phyloP scores from a whole-genome alignment of 768 basidiomycete genomes.

The Chalciporus pseudorubinellus region DNA sequence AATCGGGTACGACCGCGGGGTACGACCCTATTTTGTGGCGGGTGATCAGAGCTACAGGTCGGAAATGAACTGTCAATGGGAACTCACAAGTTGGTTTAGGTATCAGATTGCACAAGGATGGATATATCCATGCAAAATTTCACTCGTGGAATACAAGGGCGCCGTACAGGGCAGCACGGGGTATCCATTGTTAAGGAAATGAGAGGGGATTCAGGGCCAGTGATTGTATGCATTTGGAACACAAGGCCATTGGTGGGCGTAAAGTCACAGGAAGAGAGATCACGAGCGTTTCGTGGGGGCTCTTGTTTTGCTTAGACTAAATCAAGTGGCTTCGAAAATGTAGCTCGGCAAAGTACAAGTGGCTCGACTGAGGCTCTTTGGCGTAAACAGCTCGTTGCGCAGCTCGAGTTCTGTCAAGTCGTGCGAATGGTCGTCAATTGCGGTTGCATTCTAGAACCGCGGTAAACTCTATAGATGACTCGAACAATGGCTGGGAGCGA shows the following conservation, averaged over 20 bases:
- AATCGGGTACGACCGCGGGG: slow-evolving; percentile 4
- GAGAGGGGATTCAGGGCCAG: neutral
- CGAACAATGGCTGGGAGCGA: neutral
- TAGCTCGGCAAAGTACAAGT: neutral
- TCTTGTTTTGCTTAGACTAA: no score
- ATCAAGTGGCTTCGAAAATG: no score
- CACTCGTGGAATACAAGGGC: neutral
- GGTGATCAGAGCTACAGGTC: neutral
- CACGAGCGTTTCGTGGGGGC: neutral
- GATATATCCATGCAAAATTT: neutral
- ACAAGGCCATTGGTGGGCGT: neutral
- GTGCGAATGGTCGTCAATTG: no score
- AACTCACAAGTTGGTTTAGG: neutral
- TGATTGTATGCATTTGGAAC: no score
- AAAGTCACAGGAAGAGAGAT: neutral
- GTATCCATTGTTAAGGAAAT: neutral
- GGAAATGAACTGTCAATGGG: slow-evolving; percentile 11
- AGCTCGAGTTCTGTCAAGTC: neutral
- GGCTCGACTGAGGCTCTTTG: neutral
- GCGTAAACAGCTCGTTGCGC: neutral
- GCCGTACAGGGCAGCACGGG: neutral
- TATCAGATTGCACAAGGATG: neutral
- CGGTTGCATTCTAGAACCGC: no score
- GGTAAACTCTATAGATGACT: neutral
- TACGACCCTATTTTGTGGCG: slow-evolving; percentile 1